These are phyloP conservation scores for Abortiporus biennis DNA, from an alignment of 1,284 basidiomycete genomes.

Conservation along the genomic window DNA sequence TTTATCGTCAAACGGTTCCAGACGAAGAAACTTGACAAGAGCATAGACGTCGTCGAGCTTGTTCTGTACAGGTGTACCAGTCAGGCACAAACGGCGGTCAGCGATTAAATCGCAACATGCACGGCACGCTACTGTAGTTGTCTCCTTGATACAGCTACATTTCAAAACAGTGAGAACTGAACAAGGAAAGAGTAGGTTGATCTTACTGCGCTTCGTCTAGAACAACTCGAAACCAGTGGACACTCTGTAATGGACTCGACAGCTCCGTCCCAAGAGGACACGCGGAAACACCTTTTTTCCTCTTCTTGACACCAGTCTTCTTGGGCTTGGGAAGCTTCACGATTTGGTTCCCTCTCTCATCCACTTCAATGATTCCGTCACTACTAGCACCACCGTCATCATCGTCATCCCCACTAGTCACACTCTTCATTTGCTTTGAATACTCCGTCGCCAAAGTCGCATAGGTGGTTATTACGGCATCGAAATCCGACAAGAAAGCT, in stretches of 20 bases:
- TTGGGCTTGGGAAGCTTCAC: constrained; percentile 51
- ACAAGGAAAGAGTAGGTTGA: constrained; percentile 5
- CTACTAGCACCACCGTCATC: constrained; percentile 60
- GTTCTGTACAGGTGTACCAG: constrained; percentile 98
- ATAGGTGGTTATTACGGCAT: constrained; percentile 97
- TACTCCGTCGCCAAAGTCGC: constrained; percentile 94
- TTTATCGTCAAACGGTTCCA: constrained; percentile 92
- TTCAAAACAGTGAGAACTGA: constrained; percentile 4
- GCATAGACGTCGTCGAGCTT: constrained; percentile 98
- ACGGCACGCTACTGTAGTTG: constrained; percentile 87
- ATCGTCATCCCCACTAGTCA: constrained; percentile 66
- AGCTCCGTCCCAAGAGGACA: constrained; percentile 43
- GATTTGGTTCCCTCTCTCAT: constrained; percentile 61
- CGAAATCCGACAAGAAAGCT: constrained; percentile 84
- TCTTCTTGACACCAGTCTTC: constrained; percentile 59
- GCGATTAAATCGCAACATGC: constrained; percentile 95
- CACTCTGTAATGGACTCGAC: constrained; percentile 86
- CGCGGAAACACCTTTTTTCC: constrained; percentile 49
- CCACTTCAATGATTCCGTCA: constrained; percentile 60
- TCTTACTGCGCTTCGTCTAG: constrained; percentile 97
- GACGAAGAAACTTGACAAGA: constrained; percentile 90
- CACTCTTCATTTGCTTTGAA: constrained; percentile 78
- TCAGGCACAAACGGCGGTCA: constrained; percentile 89
- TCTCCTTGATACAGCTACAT: constrained; percentile 93
- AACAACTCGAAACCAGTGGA: constrained; percentile 97